A percentile compares a stretch with the other conserved stretches of the same genome.
Evolutionary conservation across 495 filamentous ascomycete genomes (phyloP).

Genomic region (Penicillium goetzii): DNA sequence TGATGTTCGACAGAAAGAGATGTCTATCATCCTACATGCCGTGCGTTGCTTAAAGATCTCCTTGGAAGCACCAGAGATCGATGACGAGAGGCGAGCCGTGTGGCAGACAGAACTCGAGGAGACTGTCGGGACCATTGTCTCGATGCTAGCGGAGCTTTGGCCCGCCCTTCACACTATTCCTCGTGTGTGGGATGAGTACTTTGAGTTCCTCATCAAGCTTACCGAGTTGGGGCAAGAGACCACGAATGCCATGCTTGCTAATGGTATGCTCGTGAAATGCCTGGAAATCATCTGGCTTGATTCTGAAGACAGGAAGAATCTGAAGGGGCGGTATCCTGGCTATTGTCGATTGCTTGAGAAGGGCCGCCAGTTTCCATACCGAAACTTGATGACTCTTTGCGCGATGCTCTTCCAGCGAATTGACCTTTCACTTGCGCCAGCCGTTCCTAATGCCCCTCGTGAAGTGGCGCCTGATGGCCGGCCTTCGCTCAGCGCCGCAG

Average conservation of each 20-base stretch:
- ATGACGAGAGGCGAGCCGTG: conserved; percentile 33
- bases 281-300: conserved; percentile 68
- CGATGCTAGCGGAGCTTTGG: conserved; percentile 56
- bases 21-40: conserved; percentile 57
- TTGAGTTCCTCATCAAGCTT: conserved; percentile 66
- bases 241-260: conserved; percentile 56
- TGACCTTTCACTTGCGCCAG: conserved; percentile 41
- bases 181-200: conserved; percentile 81
- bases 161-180: conserved; percentile 55
- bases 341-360: conserved; percentile 63
- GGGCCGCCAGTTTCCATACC: conserved; percentile 50
- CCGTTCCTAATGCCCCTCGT: conserved; percentile 35
- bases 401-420: conserved; percentile 43
- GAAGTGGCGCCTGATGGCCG: conserved; percentile 28
- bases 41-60: conserved; percentile 53
- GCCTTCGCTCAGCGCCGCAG: conserved; percentile 46
- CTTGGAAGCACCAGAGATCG: conserved; percentile 40
- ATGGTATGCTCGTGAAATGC: conserved; percentile 58
- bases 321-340: conserved; percentile 53
- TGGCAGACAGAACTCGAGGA: conserved; percentile 39
- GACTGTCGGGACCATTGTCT: conserved; percentile 60
- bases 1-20: conserved; percentile 62
- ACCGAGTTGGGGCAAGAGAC: conserved; percentile 59
- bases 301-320: conserved; percentile 51
- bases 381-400: conserved; percentile 51